These are phyloP conservation scores for Gossypium gossypioides DNA, from an alignment of 441 rosid species.

Conservation along the genomic window DNA sequence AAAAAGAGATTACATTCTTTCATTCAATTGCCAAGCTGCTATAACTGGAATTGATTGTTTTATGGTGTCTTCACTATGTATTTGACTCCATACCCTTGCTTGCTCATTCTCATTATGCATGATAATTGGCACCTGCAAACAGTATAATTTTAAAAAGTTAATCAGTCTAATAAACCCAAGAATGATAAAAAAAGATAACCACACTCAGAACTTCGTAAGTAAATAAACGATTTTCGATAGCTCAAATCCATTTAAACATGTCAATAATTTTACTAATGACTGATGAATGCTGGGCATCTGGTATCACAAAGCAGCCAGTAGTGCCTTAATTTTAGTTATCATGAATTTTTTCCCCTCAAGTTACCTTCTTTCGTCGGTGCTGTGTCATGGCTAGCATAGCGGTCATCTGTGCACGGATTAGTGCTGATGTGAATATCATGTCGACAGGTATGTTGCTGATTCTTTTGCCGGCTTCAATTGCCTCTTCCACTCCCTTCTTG, in stretches of 20 bases:
- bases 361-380: constrained; percentile 83
- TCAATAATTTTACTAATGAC: neutral
- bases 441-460: constrained; percentile 89
- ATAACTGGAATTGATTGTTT: constrained; percentile 76
- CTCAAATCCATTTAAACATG: neutral
- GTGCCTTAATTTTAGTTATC: neutral
- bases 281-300: neutral
- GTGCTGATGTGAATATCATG: constrained; percentile 74
- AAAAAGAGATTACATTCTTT: constrained; percentile 60
- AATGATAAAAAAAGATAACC: neutral
- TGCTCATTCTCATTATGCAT: constrained; percentile 69
- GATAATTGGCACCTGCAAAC: constrained; percentile 68
- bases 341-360: neutral
- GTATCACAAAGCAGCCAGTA: neutral
- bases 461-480: constrained; percentile 91
- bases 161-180: neutral
- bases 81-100: constrained; percentile 71
- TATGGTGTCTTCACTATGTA: constrained; percentile 74
- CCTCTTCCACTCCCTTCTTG: constrained; percentile 82
- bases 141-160: neutral
- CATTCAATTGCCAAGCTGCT: constrained; percentile 88
- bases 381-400: constrained; percentile 98
- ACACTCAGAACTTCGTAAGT: neutral
- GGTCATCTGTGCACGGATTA: constrained; percentile 94
- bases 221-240: neutral